These are phyloP conservation scores for Fusarium verticillioides DNA, from an alignment of 2,329 filamentous ascomycete species.

Conservation along the genomic window DNA sequence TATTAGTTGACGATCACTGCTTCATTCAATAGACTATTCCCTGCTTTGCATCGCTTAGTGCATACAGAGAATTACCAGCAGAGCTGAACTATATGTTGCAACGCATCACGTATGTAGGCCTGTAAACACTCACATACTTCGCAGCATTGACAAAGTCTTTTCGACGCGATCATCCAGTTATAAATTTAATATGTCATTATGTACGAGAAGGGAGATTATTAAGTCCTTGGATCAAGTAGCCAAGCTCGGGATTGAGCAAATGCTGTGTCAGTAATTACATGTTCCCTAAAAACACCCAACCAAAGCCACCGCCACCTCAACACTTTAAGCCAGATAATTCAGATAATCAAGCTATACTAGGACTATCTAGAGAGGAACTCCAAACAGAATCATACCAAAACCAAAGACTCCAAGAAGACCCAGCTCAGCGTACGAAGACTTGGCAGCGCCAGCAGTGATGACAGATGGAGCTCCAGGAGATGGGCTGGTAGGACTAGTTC, in stretches of 20 bases:
- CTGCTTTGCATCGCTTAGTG: not conserved
- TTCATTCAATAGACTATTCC: not conserved
- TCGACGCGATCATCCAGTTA: not conserved
- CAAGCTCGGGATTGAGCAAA: not conserved
- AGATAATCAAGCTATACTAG: too few relatives aligned
- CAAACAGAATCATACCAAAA: not conserved
- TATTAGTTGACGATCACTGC: not conserved
- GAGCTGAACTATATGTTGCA: not conserved
- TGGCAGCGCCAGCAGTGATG: not conserved
- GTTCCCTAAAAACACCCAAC: not conserved
- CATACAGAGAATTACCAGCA: not conserved
- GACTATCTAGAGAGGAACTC: not conserved
- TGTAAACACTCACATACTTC: rapidly evolving
- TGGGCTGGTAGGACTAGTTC: not conserved
- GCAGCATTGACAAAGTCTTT: rapidly evolving
- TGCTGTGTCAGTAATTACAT: too few relatives aligned
- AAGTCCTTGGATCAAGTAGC: not conserved
- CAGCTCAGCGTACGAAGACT: not conserved
- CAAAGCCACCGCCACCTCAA: not conserved
- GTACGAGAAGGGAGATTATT: not conserved
- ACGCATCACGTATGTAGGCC: too few relatives aligned
- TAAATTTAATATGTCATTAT: not conserved
- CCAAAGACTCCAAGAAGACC: not conserved
- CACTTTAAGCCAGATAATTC: not conserved
- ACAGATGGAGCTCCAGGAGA: not conserved